Evolutionary conservation across 495 filamentous ascomycete species (phyloP).

Genomic region (Xylaria longipes): DNA sequence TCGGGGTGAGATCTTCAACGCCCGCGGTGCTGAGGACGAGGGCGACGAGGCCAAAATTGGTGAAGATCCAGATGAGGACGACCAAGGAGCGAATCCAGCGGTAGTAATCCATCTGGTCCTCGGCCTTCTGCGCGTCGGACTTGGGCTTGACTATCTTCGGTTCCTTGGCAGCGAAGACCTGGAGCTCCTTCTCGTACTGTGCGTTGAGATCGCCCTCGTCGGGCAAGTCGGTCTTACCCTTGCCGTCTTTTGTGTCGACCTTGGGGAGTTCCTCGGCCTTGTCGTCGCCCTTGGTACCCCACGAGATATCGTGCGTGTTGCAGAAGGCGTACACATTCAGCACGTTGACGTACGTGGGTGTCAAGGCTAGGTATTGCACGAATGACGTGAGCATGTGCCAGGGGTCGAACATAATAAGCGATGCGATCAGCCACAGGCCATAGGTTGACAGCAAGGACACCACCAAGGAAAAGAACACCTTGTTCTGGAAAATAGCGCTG

Average conservation of each 20-base stretch:
- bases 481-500: constrained; percentile 78
- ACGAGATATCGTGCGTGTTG: constrained; percentile 96
- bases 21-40: constrained; percentile 88
- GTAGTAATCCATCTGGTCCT: constrained; percentile 98
- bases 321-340: constrained; percentile 98
- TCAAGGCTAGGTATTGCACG: constrained; percentile 94
- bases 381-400: constrained; percentile 99
- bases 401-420: constrained; percentile 95
- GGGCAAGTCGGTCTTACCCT: constrained; percentile 92
- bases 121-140: constrained; percentile 63
- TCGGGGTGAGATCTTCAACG: constrained; percentile 66
- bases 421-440: constrained; percentile 89
- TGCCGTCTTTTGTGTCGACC: constrained; percentile 87
- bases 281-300: constrained; percentile 96
- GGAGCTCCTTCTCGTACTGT: constrained; percentile 88
- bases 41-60: constrained; percentile 87
- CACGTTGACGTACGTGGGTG: constrained; percentile 94
- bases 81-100: constrained; percentile 91
- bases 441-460: constrained; percentile 92
- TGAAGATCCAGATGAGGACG: constrained; percentile 95
- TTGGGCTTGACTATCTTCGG: constrained; percentile 69
- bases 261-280: constrained; percentile 82
- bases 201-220: constrained; percentile 83
- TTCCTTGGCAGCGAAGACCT: constrained; percentile 71
- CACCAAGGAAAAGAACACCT: constrained; percentile 91